These are phyloP conservation scores for Viola odorata DNA, from an alignment of 345 rosid genomes.

Conservation along the genomic window DNA sequence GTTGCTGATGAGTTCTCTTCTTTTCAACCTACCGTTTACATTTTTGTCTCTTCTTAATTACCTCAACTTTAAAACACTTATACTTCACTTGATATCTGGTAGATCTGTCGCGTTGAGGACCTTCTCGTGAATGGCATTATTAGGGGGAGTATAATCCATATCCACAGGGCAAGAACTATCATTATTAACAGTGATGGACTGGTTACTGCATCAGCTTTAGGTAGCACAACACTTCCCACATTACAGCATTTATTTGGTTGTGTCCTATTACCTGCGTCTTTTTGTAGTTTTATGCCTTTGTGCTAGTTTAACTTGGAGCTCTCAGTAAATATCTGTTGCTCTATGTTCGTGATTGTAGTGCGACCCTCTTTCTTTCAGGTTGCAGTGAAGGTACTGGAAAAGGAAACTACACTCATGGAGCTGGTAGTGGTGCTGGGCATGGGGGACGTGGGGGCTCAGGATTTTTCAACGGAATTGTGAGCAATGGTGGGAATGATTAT, in stretches of 20 bases:
- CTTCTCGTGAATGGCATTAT: conserved; percentile 78
- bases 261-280: conserved; percentile 6
- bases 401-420: conserved; percentile 79
- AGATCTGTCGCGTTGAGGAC: conserved; percentile 98
- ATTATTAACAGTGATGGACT: conserved; percentile 59
- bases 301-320: conserved; percentile 13
- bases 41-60: background rate
- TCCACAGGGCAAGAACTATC: conserved; percentile 85
- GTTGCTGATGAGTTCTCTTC: conserved; percentile 2
- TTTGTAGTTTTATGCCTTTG: conserved; percentile 7
- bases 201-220: conserved; percentile 82
- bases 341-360: conserved; percentile 15
- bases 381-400: conserved; percentile 83
- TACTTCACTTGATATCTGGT: conserved; percentile 11
- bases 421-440: conserved; percentile 98
- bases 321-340: conserved; percentile 6
- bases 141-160: conserved; percentile 88
- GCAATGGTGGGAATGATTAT: conserved; percentile 73
- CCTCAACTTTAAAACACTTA: background rate
- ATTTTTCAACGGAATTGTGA: conserved; percentile 68
- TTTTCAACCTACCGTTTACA: background rate
- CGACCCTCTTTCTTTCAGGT: conserved; percentile 42
- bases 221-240: conserved; percentile 31
- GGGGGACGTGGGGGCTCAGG: conserved; percentile 97
- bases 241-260: conserved; percentile 10